phyloP scores from a whole-genome alignment of 2,329 filamentous ascomycete species.

The Gnomoniopsis smithogilvyi region DNA sequence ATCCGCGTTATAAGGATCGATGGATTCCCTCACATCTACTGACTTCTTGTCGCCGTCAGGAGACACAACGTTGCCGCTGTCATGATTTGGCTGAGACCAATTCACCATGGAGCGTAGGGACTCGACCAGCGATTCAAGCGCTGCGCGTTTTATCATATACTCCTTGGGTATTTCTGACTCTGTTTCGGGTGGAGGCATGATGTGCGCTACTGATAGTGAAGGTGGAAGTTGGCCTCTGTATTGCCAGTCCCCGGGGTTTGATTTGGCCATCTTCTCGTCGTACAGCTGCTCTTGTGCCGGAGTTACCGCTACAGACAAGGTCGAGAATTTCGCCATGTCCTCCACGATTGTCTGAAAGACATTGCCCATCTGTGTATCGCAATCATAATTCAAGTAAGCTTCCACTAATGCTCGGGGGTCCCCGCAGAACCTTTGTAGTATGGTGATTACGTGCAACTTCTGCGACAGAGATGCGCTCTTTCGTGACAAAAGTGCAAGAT shows the following conservation, averaged over 20 bases:
- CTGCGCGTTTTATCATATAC: constrained; percentile 86
- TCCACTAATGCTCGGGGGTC: constrained; percentile 90
- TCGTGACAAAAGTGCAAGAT: constrained; percentile 86
- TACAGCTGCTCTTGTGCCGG: constrained; percentile 80
- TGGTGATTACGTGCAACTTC: constrained; percentile 85
- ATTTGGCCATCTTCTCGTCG: constrained; percentile 70
- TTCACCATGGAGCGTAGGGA: constrained; percentile 86
- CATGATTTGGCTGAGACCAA: constrained; percentile 69
- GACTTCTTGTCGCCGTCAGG: constrained; percentile 53
- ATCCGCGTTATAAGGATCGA: constrained; percentile 67
- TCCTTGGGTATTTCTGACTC: constrained; percentile 80
- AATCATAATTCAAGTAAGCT: constrained; percentile 97
- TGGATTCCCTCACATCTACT: constrained; percentile 61
- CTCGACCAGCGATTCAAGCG: constrained; percentile 84
- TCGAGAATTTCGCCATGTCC: constrained; percentile 84
- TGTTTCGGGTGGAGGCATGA: constrained; percentile 55
- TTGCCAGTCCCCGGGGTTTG: constrained; percentile 74
- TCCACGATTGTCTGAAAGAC: constrained; percentile 96
- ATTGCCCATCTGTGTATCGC: constrained; percentile 91
- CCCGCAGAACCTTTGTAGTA: constrained; percentile 78
- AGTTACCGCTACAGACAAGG: constrained; percentile 71
- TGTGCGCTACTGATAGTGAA: constrained; percentile 75
- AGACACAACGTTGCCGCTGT: constrained; percentile 56
- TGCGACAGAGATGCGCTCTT: constrained; percentile 83
- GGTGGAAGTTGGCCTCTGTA: constrained; percentile 81